A percentile compares a stretch with the other conserved stretches of the same genome.
These are phyloP conservation scores for Waltergamsia citrina DNA, from an alignment of 2,329 filamentous ascomycete genomes.

Conservation along the genomic window DNA sequence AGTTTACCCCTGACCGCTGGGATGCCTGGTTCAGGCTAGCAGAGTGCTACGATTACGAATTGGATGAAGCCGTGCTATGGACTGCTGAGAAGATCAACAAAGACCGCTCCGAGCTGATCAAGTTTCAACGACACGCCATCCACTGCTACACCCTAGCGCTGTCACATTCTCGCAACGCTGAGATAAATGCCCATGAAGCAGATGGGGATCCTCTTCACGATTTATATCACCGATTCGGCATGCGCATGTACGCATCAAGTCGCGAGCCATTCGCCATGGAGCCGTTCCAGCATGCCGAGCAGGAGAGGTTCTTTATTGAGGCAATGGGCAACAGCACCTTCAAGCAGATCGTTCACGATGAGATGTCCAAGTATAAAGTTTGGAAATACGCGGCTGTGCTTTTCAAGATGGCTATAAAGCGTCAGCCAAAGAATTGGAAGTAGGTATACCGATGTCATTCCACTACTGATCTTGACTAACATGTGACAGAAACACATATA, in stretches of 20 bases:
- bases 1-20: slow-evolving; percentile 75
- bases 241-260: slow-evolving; percentile 53
- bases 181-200: slow-evolving; percentile 33
- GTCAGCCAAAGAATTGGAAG: slow-evolving; percentile 49
- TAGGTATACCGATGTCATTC: slow-evolving; percentile 19
- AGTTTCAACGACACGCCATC: slow-evolving; percentile 69
- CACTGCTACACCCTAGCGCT: slow-evolving; percentile 64
- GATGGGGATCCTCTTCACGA: slow-evolving; percentile 47
- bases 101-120: slow-evolving; percentile 63
- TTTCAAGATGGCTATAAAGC: slow-evolving; percentile 45
- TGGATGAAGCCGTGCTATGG: slow-evolving; percentile 84
- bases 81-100: slow-evolving; percentile 87
- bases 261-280: slow-evolving; percentile 56
- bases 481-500: slow-evolving; percentile 40
- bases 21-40: slow-evolving; percentile 85
- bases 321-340: slow-evolving; percentile 38
- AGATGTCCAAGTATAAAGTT: slow-evolving; percentile 50
- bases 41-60: slow-evolving; percentile 78
- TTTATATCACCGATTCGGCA: slow-evolving; percentile 50
- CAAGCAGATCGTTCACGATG: slow-evolving; percentile 40
- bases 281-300: slow-evolving; percentile 45
- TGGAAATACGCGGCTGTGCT: slow-evolving; percentile 51
- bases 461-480: too few species aligned
- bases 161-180: slow-evolving; percentile 40
- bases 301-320: slow-evolving; percentile 48